Conservation (phyloP, 129 eudicot genomes). For the Lactuca sativa region DNA sequence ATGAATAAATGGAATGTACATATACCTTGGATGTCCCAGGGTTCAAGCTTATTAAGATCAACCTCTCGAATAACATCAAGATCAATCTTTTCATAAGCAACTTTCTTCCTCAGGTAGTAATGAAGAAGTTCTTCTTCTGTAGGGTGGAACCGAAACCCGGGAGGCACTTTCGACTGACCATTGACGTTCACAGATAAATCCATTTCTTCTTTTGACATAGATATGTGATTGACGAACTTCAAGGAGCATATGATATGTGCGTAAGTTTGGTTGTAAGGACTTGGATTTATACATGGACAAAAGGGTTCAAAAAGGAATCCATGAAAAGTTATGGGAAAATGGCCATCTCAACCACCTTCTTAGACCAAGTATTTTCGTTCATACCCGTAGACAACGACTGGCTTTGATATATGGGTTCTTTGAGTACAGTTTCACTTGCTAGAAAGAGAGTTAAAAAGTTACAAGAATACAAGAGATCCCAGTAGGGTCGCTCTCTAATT, state of each 20-base stretch:
- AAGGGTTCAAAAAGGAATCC: slow-evolving; percentile 21
- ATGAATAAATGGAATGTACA: neutral
- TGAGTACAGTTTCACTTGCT: slow-evolving; percentile 9
- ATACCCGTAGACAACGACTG: neutral
- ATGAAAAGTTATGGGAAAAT: slow-evolving; percentile 41
- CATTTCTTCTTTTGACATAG: slow-evolving; percentile 28
- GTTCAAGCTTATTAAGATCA: slow-evolving; percentile 72
- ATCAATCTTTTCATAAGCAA: slow-evolving; percentile 53
- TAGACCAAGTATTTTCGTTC: slow-evolving; percentile 15
- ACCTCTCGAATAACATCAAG: slow-evolving; percentile 65
- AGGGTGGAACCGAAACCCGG: slow-evolving; percentile 68
- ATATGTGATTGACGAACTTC: neutral
- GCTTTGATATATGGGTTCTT: slow-evolving; percentile 10
- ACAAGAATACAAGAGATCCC: slow-evolving; percentile 2
- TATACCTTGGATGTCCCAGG: slow-evolving; percentile 69
- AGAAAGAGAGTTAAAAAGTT: slow-evolving; percentile 13
- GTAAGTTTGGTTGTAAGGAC: slow-evolving; percentile 31
- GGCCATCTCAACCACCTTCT: slow-evolving; percentile 30
- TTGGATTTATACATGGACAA: slow-evolving; percentile 32
- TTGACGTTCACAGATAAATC: slow-evolving; percentile 43
- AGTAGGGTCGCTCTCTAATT: slow-evolving; percentile 2
- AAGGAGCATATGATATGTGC: neutral
- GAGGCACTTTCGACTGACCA: slow-evolving; percentile 59
- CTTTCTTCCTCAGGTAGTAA: slow-evolving; percentile 59
- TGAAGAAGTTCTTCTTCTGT: slow-evolving; percentile 68